Evolutionary conservation across 1,284 basidiomycete species (phyloP), one percentile per base, ranked within the genome.

Genomic region (Termitomyces sp.): DNA sequence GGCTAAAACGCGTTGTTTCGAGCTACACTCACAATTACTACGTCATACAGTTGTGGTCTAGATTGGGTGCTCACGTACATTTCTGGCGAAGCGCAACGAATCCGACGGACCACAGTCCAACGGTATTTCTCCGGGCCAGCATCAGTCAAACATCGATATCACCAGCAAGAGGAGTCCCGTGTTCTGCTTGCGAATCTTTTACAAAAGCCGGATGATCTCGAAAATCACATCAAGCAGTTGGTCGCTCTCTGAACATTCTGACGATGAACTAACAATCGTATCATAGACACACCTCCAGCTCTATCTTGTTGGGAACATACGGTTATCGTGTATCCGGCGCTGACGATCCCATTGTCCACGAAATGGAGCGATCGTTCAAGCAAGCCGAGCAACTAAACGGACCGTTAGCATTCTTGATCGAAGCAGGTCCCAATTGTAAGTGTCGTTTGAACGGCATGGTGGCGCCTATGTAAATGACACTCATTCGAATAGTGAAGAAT

Each of bases 291-390:
- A 43, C 52, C 9, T 49, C 52, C 6, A 53, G 46, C 46, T 53
- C 52, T 18, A 53, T 49, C 40, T 39, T 53, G 28, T 21, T 49
- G 40, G 52, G 52, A 44, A 53, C 52, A 4, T 49, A 53, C 8
- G 51, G 51, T 2, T 53, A 53, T 43, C 51, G 46, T 9, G 40
- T 53, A 53, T 53, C 52, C 5, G 19, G 52, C 10, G 52, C 52
- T 24, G 40, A 31, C 8, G 46, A 53, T 49, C 46, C 52, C 24
- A 49, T 53, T 16, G 41, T 53, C n/a, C 46, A 53, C 33, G 46
- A 53, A 53, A 49, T 44, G 52, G 52, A 53, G 34, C 52, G 46
- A 43, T 53, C 52, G 2, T 53, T 49, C n/a, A 38, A 53, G 28
- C 34, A 49, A 26, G 52, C 52, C n/a, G 52, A 49, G 24, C 34